phyloP scores from a whole-genome alignment of 1,284 basidiomycete species.

The Erythrobasidium hasegawianum region DNA sequence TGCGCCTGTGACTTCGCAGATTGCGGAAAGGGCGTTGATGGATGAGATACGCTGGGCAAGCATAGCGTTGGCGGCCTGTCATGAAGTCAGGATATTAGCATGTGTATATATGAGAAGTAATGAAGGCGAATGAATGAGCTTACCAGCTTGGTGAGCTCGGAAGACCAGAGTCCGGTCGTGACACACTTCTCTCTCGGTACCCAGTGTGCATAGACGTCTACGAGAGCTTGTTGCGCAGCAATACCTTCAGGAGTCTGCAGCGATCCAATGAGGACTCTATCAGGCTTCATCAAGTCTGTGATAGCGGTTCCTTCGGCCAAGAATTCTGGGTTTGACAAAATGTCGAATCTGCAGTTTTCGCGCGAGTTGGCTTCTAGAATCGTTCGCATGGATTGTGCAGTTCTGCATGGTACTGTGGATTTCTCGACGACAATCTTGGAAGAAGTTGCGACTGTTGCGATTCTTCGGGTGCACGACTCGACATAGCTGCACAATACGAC shows the following conservation, averaged over 20 bases:
- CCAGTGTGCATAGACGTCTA: constrained; percentile 89
- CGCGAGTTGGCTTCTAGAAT: constrained; percentile 98
- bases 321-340: constrained; percentile 99
- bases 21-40: constrained; percentile 94
- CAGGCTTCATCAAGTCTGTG: constrained; percentile 76
- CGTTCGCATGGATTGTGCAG: constrained; percentile 96
- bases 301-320: constrained; percentile 97
- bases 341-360: constrained; percentile 86
- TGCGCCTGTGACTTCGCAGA: constrained; percentile 99
- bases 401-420: constrained; percentile 97
- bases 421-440: constrained; percentile 99
- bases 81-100: too few species aligned
- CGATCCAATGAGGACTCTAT: constrained; percentile 95
- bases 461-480: constrained; percentile 91
- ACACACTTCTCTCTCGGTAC: constrained; percentile 79
- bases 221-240: constrained; percentile 71
- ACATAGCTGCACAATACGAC: constrained; percentile 80
- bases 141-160: constrained; percentile 88
- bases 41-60: constrained; percentile 93
- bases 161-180: constrained; percentile 96
- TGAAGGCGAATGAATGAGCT: too few species aligned
- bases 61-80: constrained; percentile 91
- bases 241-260: constrained; percentile 81
- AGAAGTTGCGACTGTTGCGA: constrained; percentile 81
- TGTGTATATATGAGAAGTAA: too few species aligned